Conservation (phyloP, 2,329 filamentous ascomycete species). For the Ambrosiella xylebori region DNA sequence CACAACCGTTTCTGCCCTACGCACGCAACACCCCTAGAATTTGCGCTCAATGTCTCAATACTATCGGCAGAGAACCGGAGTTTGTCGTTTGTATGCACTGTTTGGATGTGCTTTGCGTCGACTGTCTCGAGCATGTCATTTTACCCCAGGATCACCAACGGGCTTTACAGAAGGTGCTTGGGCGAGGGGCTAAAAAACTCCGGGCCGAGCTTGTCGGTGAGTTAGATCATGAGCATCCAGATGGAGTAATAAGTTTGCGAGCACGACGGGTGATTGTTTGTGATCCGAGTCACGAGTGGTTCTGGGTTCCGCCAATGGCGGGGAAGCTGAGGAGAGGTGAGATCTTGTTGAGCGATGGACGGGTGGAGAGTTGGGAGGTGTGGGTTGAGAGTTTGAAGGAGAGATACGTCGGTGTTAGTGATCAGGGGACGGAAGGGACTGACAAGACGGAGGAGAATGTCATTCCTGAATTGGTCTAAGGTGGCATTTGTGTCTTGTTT, state of each 20-base stretch:
- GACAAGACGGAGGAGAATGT: background rate
- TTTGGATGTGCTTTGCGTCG: constrained; percentile 24
- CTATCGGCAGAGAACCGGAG: constrained; percentile 19
- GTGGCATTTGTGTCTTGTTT: background rate
- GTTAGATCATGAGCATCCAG: constrained; percentile 14
- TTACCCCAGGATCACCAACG: background rate
- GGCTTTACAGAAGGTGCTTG: constrained; percentile 15
- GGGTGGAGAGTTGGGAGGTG: constrained; percentile 20
- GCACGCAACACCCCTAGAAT: constrained; percentile 21
- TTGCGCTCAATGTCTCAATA: constrained; percentile 24
- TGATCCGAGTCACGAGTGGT: constrained; percentile 24
- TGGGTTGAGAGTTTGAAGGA: constrained; percentile 22
- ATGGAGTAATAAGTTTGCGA: constrained; percentile 17
- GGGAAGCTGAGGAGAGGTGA: constrained; percentile 22
- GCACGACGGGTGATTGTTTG: constrained; percentile 19
- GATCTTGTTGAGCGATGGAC: constrained; percentile 21
- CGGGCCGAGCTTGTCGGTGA: constrained; percentile 15
- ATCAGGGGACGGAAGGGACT: background rate
- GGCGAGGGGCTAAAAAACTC: constrained; percentile 17
- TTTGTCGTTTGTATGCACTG: constrained; percentile 24
- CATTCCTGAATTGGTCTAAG: background rate
- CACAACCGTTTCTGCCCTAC: constrained; percentile 23
- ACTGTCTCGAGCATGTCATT: constrained; percentile 20
- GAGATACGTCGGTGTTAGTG: constrained; percentile 1
- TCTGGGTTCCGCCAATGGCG: constrained; percentile 22